Conservation (phyloP, 2,329 filamentous ascomycete species). For the Colletotrichum viniferum region DNA sequence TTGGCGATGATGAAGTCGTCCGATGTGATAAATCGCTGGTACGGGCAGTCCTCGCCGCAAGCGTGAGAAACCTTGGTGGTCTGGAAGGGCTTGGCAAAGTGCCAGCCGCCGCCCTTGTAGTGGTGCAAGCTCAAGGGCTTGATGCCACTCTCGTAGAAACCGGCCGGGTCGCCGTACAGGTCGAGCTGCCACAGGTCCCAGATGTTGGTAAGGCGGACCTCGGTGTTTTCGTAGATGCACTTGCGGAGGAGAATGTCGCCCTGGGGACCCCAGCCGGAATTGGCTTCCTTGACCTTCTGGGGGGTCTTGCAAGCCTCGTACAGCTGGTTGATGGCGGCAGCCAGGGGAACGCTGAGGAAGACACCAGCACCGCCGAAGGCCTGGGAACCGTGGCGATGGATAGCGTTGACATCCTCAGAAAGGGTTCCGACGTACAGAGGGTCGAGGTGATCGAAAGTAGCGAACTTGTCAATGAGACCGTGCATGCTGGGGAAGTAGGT, state of each 20-base stretch:
- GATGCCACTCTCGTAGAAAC: conserved; percentile 68
- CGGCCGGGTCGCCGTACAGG: conserved; percentile 62
- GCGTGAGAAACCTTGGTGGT: conserved; percentile 62
- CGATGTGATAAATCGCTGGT: conserved; percentile 60
- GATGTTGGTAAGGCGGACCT: conserved; percentile 60
- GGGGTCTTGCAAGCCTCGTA: conserved; percentile 51
- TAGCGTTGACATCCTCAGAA: conserved; percentile 65
- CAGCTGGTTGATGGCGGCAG: conserved; percentile 47
- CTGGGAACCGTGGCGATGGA: conserved; percentile 65
- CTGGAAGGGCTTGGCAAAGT: conserved; percentile 57
- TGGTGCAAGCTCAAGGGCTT: conserved; percentile 67
- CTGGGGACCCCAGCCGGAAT: conserved; percentile 63
- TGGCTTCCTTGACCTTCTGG: conserved; percentile 57
- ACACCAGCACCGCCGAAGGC: conserved; percentile 69
- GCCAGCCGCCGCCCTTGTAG: conserved; percentile 66
- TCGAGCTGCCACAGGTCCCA: conserved; percentile 67
- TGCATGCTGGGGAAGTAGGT: conserved; percentile 68
- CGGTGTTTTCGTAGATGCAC: conserved; percentile 68
- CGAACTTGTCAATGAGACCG: conserved; percentile 54
- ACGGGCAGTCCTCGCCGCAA: conserved; percentile 64
- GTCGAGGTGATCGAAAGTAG: conserved; percentile 53
- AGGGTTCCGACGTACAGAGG: conserved; percentile 65
- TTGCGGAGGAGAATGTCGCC: conserved; percentile 67
- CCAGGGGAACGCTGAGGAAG: conserved; percentile 60
- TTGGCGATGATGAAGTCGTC: conserved; percentile 62